Percentiles rank a stretch among this genome's conserved stretches.
These are phyloP conservation scores for Curvularia sp. DNA, from an alignment of 2,329 filamentous ascomycete genomes.

Conservation along the genomic window DNA sequence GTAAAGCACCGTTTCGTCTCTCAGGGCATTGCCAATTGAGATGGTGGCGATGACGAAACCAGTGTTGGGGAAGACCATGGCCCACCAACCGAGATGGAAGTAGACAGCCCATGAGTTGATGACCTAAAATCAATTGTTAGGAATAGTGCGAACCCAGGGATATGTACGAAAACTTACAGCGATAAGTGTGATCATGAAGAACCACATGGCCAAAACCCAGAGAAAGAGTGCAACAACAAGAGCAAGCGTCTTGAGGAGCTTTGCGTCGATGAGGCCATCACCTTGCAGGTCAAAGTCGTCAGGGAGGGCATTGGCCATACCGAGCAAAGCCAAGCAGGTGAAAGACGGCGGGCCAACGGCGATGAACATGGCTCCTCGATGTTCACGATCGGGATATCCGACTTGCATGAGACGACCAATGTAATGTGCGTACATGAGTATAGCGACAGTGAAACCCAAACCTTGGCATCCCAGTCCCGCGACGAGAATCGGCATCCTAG, in stretches of 20 bases:
- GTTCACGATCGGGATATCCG: constrained; percentile 68
- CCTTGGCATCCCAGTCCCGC: constrained; percentile 74
- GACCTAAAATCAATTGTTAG: constrained; percentile 33
- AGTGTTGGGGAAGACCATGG: constrained; percentile 58
- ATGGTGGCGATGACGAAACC: constrained; percentile 56
- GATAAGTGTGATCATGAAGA: constrained; percentile 57
- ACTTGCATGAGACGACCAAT: constrained; percentile 74
- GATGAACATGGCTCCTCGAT: constrained; percentile 75
- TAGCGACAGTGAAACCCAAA: constrained; percentile 71
- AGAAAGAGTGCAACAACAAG: constrained; percentile 64
- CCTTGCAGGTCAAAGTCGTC: constrained; percentile 58
- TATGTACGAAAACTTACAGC: constrained; percentile 39
- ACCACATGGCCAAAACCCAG: constrained; percentile 69
- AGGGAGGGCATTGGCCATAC: constrained; percentile 66
- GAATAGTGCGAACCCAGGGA: constrained; percentile 41
- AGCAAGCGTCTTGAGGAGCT: constrained; percentile 55
- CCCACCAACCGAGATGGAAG: constrained; percentile 71
- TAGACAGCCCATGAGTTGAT: constrained; percentile 53
- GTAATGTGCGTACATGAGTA: constrained; percentile 77
- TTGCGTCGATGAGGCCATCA: constrained; percentile 55
- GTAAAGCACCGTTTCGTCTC: constrained; percentile 47
- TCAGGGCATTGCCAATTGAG: constrained; percentile 47
- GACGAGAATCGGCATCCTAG: constrained; percentile 68
- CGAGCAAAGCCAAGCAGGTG: constrained; percentile 73
- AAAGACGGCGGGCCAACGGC: constrained; percentile 77